Conservation (phyloP, 257 asterid species). For the Anisodus acutangulus region DNA sequence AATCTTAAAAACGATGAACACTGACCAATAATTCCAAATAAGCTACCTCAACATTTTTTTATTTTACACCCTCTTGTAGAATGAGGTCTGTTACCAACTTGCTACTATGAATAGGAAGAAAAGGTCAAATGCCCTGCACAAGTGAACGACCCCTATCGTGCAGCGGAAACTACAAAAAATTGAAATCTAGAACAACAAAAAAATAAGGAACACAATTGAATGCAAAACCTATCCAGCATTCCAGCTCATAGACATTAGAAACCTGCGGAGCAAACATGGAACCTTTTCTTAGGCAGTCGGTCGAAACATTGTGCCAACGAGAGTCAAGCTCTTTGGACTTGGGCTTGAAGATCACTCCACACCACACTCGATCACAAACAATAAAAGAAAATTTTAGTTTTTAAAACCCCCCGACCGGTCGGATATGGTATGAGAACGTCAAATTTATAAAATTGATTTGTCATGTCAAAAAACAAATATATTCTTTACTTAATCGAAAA, state of each 20-base stretch:
- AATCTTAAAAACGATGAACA: neutral
- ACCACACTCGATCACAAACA: too few species aligned
- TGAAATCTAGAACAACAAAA: neutral
- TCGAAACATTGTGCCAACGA: too few species aligned
- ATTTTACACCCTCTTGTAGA: constrained; percentile 10
- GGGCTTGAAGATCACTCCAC: too few species aligned
- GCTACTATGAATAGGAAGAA: neutral
- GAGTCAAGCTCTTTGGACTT: too few species aligned
- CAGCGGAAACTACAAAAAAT: neutral
- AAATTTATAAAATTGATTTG: constrained; percentile 5
- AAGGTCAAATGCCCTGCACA: neutral
- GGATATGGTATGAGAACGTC: neutral
- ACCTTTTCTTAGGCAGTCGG: too few species aligned
- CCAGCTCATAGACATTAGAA: constrained; percentile 20
- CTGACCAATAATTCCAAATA: constrained; percentile 14
- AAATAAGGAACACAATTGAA: neutral
- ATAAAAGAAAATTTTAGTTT: too few species aligned
- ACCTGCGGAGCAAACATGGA: neutral
- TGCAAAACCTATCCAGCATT: constrained; percentile 8
- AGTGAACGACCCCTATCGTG: neutral
- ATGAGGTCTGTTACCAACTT: constrained; percentile 14
- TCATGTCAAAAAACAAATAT: neutral
- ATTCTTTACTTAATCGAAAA: neutral
- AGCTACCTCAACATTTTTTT: neutral
- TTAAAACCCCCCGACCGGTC: too few species aligned